Percentiles rank a stretch among this genome's conserved stretches.
phyloP scores from a whole-genome alignment of 2,329 filamentous ascomycete species.

The Alternaria panax region DNA sequence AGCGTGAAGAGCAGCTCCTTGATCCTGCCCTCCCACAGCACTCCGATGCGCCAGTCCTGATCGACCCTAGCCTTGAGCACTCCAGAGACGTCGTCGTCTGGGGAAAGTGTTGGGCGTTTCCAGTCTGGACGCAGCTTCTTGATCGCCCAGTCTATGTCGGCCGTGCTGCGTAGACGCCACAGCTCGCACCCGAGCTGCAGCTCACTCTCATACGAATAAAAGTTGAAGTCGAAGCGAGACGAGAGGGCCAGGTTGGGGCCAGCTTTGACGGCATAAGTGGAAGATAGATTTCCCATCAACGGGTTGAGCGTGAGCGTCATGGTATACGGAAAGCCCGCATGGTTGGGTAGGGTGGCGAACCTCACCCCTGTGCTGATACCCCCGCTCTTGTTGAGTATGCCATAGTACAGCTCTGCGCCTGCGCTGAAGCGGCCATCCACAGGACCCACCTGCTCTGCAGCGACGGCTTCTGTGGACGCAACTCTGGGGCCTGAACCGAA shows the following conservation, averaged over 20 bases:
- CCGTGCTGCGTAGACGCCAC: slow-evolving; percentile 70
- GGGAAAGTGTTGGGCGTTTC: slow-evolving; percentile 39
- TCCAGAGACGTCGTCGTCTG: slow-evolving; percentile 75
- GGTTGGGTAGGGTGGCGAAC: slow-evolving; percentile 84
- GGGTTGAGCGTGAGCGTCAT: slow-evolving; percentile 94
- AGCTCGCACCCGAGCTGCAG: slow-evolving; percentile 91
- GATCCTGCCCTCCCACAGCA: slow-evolving; percentile 91
- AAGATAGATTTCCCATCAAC: slow-evolving; percentile 90
- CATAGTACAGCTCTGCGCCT: slow-evolving; percentile 94
- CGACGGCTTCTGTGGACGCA: slow-evolving; percentile 32
- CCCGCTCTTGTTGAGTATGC: slow-evolving; percentile 89
- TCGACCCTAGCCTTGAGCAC: slow-evolving; percentile 91
- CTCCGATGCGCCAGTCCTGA: slow-evolving; percentile 82
- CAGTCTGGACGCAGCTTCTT: slow-evolving; percentile 54
- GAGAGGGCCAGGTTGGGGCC: slow-evolving; percentile 83
- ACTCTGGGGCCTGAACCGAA: slow-evolving; percentile 76
- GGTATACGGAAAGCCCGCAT: slow-evolving; percentile 87
- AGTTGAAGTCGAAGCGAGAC: slow-evolving; percentile 94
- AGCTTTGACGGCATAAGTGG: slow-evolving; percentile 89
- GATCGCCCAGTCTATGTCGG: slow-evolving; percentile 55
- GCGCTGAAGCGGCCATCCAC: slow-evolving; percentile 86
- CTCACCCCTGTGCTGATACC: slow-evolving; percentile 87
- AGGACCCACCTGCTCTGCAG: slow-evolving; percentile 54
- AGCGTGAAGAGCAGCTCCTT: slow-evolving; percentile 93
- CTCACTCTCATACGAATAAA: slow-evolving; percentile 97